phyloP scores from a whole-genome alignment of 148 eudicot genomes.

The Bassia scoparia region DNA sequence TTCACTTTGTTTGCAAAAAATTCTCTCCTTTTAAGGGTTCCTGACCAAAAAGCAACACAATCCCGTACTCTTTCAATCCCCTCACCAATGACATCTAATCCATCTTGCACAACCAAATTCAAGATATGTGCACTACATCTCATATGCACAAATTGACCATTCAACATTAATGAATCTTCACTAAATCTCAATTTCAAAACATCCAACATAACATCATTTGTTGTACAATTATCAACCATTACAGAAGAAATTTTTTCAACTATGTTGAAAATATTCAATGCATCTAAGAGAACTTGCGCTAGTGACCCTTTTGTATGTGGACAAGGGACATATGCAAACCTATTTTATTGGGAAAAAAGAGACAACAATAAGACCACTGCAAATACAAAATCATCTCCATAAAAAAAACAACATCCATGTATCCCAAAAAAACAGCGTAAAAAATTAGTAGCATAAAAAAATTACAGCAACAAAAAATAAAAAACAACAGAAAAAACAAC shows the following conservation, averaged over 20 bases:
- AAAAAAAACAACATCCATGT: too few species aligned
- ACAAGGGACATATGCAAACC: conserved; percentile 21
- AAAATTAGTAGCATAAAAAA: too few species aligned
- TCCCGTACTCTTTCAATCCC: too few species aligned
- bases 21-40: not conserved
- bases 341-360: too few species aligned
- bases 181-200: not conserved
- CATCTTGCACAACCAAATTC: too few species aligned
- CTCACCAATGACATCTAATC: too few species aligned
- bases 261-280: conserved; percentile 13
- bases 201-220: conserved; percentile 18
- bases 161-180: not conserved
- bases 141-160: conserved; percentile 9
- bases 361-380: too few species aligned
- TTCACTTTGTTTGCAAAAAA: not conserved
- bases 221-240: conserved; percentile 18
- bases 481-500: not conserved
- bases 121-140: too few species aligned
- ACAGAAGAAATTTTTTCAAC: conserved; percentile 19
- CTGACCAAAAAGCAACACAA: too few species aligned
- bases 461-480: not conserved
- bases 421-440: too few species aligned
- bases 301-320: conserved; percentile 14
- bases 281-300: conserved; percentile 1
- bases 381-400: too few species aligned